A percentile compares a stretch with the other conserved stretches of the same genome.
phyloP scores from a whole-genome alignment of 1,284 basidiomycete species.

The Exobasidium rhododendri region DNA sequence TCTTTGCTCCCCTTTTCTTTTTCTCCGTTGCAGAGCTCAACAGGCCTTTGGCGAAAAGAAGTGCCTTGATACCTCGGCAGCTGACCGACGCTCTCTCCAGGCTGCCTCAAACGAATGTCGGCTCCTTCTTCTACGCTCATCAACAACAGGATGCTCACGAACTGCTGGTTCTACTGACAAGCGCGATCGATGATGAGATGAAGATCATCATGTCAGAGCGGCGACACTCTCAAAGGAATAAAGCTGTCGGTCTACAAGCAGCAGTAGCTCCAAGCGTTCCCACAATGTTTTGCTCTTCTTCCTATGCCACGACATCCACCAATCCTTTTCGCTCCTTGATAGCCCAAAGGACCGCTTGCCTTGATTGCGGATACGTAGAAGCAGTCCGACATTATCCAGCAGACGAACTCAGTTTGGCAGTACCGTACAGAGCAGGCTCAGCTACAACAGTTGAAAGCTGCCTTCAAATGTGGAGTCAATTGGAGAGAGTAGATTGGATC shows the following conservation, averaged over 20 bases:
- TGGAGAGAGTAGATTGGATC: slow-evolving; percentile 51
- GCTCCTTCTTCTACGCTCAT: slow-evolving; percentile 45
- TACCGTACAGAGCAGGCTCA: slow-evolving; percentile 27
- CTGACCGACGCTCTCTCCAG: slow-evolving; percentile 35
- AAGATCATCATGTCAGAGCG: slow-evolving; percentile 24
- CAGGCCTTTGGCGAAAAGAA: slow-evolving; percentile 11
- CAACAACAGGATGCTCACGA: slow-evolving; percentile 55
- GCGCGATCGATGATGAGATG: slow-evolving; percentile 44
- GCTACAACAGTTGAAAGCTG: slow-evolving; percentile 39
- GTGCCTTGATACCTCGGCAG: slow-evolving; percentile 29
- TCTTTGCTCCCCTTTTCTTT: not conserved
- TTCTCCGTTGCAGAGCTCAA: slow-evolving; percentile 27
- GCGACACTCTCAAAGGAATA: not conserved
- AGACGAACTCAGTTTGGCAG: slow-evolving; percentile 43
- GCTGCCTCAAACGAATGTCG: slow-evolving; percentile 31
- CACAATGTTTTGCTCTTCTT: not conserved
- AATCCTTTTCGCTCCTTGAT: slow-evolving; percentile 22
- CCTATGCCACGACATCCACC: not conserved
- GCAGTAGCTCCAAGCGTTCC: not conserved
- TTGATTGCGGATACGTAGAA: slow-evolving; percentile 50
- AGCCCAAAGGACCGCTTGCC: slow-evolving; percentile 47
- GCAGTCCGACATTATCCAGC: slow-evolving; percentile 43
- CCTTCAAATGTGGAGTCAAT: slow-evolving; percentile 36
- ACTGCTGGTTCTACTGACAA: slow-evolving; percentile 45
- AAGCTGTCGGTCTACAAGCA: slow-evolving; percentile 1